Evolutionary conservation across 371 early-diverging fungal species (phyloP).

Genomic region (Mortierella sp.): DNA sequence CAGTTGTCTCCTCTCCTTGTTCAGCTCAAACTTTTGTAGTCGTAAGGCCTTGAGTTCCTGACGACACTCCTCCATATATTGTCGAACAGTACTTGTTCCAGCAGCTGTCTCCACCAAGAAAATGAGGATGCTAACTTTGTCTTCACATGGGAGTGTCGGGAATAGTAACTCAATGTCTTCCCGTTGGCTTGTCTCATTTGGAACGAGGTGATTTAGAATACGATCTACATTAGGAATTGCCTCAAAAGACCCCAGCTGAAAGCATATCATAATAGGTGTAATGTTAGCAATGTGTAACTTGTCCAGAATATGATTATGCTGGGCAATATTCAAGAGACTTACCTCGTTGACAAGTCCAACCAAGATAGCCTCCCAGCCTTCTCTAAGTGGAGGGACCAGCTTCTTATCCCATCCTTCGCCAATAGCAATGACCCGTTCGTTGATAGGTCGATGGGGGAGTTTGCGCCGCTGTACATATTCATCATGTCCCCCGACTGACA

Average conservation of each 20-base stretch:
- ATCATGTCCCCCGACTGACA: conserved; percentile 31
- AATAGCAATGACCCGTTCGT: conserved; percentile 48
- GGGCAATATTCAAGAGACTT: neutral
- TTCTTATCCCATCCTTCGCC: conserved; percentile 51
- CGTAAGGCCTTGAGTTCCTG: conserved; percentile 74
- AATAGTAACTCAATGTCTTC: conserved; percentile 65
- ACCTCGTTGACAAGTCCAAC: conserved; percentile 55
- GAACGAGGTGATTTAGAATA: conserved; percentile 64
- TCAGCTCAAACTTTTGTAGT: conserved; percentile 74
- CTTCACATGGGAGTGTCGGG: conserved; percentile 58
- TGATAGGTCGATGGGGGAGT: conserved; percentile 44
- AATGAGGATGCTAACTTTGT: conserved; percentile 65
- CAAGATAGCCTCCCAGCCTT: conserved; percentile 53
- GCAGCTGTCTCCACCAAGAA: conserved; percentile 64
- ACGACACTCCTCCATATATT: conserved; percentile 76
- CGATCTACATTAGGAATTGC: conserved; percentile 61
- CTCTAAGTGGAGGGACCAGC: conserved; percentile 23
- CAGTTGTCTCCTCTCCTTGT: conserved; percentile 67
- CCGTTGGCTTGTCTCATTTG: conserved; percentile 54
- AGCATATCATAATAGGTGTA: neutral
- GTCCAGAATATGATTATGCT: neutral
- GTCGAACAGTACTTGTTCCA: conserved; percentile 55
- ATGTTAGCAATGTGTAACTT: neutral
- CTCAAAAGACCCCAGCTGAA: conserved; percentile 64
- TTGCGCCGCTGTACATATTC: conserved; percentile 39